These are phyloP conservation scores for Penicillium psychrofluorescens DNA, from an alignment of 495 filamentous ascomycete species.

Conservation along the genomic window DNA sequence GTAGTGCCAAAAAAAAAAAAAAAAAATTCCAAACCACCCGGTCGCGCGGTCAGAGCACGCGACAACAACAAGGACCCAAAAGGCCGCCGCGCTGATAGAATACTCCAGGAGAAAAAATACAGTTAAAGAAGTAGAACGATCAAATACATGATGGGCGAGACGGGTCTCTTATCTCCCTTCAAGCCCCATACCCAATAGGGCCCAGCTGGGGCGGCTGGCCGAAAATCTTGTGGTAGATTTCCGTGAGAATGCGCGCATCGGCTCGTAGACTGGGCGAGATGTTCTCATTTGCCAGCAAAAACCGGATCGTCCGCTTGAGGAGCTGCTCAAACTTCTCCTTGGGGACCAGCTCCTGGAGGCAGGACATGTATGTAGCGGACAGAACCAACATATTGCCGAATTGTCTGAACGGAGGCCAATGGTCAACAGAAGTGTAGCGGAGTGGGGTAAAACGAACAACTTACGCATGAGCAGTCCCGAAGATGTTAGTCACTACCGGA, in stretches of 20 bases:
- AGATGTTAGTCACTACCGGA: conserved; percentile 85
- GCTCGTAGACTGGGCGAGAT: conserved; percentile 60
- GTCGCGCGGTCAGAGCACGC: too few relatives aligned
- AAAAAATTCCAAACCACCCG: too few relatives aligned
- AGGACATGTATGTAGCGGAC: conserved; percentile 63
- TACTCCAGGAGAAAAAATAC: too few relatives aligned
- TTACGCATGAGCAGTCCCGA: conserved; percentile 96
- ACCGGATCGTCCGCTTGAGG: conserved; percentile 57
- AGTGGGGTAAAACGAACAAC: conserved; percentile 21
- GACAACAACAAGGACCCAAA: too few relatives aligned
- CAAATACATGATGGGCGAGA: not conserved
- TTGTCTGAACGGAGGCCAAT: conserved; percentile 53
- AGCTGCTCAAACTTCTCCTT: conserved; percentile 40
- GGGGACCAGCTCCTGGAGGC: conserved; percentile 46
- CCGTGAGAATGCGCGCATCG: conserved; percentile 61
- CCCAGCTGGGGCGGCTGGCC: conserved; percentile 14
- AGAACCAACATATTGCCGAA: conserved; percentile 93
- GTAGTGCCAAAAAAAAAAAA: too few relatives aligned
- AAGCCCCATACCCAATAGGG: conserved; percentile 1
- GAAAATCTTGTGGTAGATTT: conserved; percentile 49
- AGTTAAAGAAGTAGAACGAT: not conserved
- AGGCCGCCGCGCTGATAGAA: too few relatives aligned
- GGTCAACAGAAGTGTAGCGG: not conserved
- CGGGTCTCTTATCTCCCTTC: not conserved
- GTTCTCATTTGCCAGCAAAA: conserved; percentile 54